A percentile compares a stretch with the other conserved stretches of the same genome.
Evolutionary conservation across 352 stramenopile species (phyloP).

Genomic region (Blastocystis sp.): DNA sequence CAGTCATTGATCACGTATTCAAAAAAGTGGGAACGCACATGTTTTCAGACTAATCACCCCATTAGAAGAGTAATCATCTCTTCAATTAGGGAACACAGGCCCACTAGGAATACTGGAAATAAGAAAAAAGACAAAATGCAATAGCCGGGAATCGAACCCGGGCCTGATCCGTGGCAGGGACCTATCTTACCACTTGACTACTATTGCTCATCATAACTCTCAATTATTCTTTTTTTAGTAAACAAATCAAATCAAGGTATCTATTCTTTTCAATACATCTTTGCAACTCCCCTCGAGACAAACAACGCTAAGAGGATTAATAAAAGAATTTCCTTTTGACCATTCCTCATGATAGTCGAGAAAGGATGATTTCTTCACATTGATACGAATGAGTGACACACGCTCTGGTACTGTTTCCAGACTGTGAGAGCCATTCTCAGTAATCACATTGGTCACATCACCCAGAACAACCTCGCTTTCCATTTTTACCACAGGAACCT

Average conservation of each 20-base stretch:
- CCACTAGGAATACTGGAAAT: neutral
- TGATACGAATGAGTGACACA: constrained; percentile 54
- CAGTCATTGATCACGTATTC: neutral
- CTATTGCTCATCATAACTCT: constrained; percentile 21
- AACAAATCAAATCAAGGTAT: neutral
- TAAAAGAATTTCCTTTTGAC: constrained; percentile 27
- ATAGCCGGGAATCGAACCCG: constrained; percentile 62
- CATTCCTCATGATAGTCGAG: constrained; percentile 60
- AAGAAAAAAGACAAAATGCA: constrained; percentile 41
- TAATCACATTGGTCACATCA: constrained; percentile 40
- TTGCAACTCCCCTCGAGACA: constrained; percentile 26
- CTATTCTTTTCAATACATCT: constrained; percentile 34
- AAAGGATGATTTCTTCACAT: constrained; percentile 37
- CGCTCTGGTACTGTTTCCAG: neutral
- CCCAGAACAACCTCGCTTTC: constrained; percentile 54
- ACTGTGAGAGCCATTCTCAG: neutral
- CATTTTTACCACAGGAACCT: constrained; percentile 51
- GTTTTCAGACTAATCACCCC: neutral
- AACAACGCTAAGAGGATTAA: neutral
- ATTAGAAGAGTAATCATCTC: neutral
- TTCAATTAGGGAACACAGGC: neutral
- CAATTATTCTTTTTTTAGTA: neutral
- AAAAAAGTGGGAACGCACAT: neutral
- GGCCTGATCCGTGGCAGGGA: constrained; percentile 62
- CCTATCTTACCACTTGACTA: constrained; percentile 63